Base-by-base conservation (phyloP, 345 rosid species). In the Abelmoschus esculentus region DNA sequence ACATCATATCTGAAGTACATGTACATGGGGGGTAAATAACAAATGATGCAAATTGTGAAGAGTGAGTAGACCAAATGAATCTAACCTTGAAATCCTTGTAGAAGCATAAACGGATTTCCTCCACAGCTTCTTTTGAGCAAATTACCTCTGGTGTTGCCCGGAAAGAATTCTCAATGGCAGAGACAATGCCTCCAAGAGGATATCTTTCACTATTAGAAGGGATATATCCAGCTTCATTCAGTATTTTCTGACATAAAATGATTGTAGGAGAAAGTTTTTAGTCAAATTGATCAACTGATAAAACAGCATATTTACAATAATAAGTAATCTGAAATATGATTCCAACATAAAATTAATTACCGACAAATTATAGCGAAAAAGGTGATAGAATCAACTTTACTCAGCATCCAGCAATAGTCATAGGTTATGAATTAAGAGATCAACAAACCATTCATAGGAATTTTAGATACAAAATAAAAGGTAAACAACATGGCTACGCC, bases 161-260 rank as follows among this genome's bases (percentile, higher is more conserved):
- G 83, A 83, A 90, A 73, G 96, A 93, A 78, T 84, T 90, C 85
- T 90, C 86, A 77, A 93, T 89, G 52, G 93, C 92, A 79, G 96
- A 80, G 44, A 93, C 73, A 22, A 93, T 80, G 44, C 98, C 97
- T 70, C 97, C 96, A 52, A 89, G 85, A 69, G 98, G 98, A 80
- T 93, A 93, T 67, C 83, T 90, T 60, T 90, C 97, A 13, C 86
- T 82, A 76, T 87, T 88, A 70, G 98, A 90, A 75, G 97, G 91
- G 78, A 84, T 78, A 75, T 90, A 93, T 73, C 98, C 98, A 56
- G 88, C 97, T 82, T 93, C 82, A 81, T 69, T 76, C 75, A 93
- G 86, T 73, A 89, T 87, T 81, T 76, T 82, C 98, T 93, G 85
- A 15, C 32, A 73, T 66, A 57, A 74, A 36, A 56, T 31, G 50